phyloP scores from a whole-genome alignment of 371 early-diverging fungal genomes.

The Rhizopus microsporus region DNA sequence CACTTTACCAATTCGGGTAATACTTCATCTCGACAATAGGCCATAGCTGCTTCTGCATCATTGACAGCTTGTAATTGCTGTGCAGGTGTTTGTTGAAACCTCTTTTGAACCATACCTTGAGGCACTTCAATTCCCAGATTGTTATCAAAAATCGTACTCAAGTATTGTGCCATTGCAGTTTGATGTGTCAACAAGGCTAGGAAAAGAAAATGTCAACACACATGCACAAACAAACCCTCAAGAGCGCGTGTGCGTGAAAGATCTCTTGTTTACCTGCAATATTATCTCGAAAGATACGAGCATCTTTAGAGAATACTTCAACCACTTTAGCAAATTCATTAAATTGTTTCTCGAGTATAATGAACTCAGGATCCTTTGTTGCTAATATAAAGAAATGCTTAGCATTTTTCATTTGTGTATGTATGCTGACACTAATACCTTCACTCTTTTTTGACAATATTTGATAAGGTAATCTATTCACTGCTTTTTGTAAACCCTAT shows the following conservation, averaged over 20 bases:
- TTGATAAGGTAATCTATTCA: slow-evolving; percentile 39
- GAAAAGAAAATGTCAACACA: not conserved
- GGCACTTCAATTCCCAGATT: slow-evolving; percentile 27
- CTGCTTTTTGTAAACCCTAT: slow-evolving; percentile 39
- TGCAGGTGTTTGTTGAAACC: slow-evolving; percentile 46
- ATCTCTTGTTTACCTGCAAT: slow-evolving; percentile 49
- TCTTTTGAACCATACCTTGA: slow-evolving; percentile 38
- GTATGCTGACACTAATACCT: slow-evolving; percentile 19
- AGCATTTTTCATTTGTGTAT: not conserved
- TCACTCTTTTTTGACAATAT: slow-evolving; percentile 49
- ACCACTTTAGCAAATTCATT: slow-evolving; percentile 59
- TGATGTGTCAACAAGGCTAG: slow-evolving; percentile 65
- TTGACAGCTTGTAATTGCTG: slow-evolving; percentile 58
- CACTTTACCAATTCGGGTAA: slow-evolving; percentile 61
- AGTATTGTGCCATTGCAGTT: slow-evolving; percentile 59
- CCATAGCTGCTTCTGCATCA: slow-evolving; percentile 58
- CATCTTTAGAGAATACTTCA: slow-evolving; percentile 62
- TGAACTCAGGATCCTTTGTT: slow-evolving; percentile 73
- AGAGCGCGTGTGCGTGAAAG: not conserved
- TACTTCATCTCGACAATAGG: slow-evolving; percentile 54
- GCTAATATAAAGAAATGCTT: slow-evolving; percentile 38
- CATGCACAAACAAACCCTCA: not conserved
- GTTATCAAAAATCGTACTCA: slow-evolving; percentile 56
- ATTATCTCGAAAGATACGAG: slow-evolving; percentile 75
- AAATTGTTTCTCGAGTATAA: slow-evolving; percentile 62